Evolutionary conservation across 1,284 basidiomycete species (phyloP), one percentile per base, ranked within the genome.

Genomic region (Stereum hirsutum): DNA sequence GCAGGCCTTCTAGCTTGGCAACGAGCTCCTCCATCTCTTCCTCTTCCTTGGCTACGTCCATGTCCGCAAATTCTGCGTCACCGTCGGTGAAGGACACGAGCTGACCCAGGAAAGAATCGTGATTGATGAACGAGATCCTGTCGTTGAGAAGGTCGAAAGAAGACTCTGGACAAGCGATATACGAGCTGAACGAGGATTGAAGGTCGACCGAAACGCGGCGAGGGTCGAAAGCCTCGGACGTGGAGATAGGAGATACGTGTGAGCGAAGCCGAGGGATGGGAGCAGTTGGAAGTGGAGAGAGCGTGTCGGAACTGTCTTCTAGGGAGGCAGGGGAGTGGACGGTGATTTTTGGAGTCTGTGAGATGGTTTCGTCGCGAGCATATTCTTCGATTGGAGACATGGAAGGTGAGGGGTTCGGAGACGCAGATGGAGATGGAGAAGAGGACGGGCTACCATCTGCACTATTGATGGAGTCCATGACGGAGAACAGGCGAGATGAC

Each of bases 101-200:
- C n/a, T n/a, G n/a, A 5, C 49, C 46, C 49, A 55, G 56, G 45
- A 63, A 56, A 2, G 62, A 60, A 39, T 64, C 63, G 11, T 55
- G 48, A 3, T 54, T 63, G 8, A 78, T 64, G 53, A 81, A 74
- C 1, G 76, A 78, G 36, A 81, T 70, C 48, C 70, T 74, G 57
- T 81, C 79, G 51, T 78, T 80, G 45, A 82, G 52, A 39, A 81
- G 53, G 53, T 82, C 77, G 49, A 81, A 81, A 21, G 74, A 76
- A 46, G 69, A 62, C 7, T 79, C 77, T n/a, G 62, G 62, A 42
- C 80, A 59, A 36, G 78, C 74, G 43, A 80, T 59, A 39, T 79
- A 75, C 35, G 78, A 53, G 34, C 70, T 70, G 56, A 81, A 78
- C 0, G 76, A 76, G 3, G 71, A 59, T 25, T 77, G 68, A 15